Evolutionary conservation across 176 grass and related monocot genomes (phyloP).

Genomic region (Canna indica): DNA sequence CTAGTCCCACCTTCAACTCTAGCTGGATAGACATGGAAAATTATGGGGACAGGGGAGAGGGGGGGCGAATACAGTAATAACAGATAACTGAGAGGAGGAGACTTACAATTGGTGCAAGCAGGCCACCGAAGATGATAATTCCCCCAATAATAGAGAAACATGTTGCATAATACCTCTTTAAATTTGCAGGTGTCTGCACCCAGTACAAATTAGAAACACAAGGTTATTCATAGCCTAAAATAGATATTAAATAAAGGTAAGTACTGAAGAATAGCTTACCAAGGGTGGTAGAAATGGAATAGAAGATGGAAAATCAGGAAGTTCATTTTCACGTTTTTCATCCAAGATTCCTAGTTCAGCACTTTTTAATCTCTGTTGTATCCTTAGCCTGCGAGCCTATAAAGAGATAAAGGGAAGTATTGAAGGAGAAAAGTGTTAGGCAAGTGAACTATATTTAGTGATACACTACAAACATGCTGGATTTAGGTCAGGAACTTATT

Average conservation of each 20-base stretch:
- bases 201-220: slow-evolving; percentile 16
- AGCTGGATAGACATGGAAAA: slow-evolving; percentile 33
- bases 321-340: slow-evolving; percentile 64
- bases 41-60: background rate
- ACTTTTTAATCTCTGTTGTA: slow-evolving; percentile 99
- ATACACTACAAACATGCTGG: too few relatives aligned
- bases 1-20: slow-evolving; percentile 90
- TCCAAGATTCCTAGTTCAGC: slow-evolving; percentile 75
- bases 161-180: slow-evolving; percentile 79
- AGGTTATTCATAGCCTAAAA: background rate
- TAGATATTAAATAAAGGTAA: background rate
- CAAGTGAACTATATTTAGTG: too few relatives aligned
- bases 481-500: too few relatives aligned
- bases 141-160: slow-evolving; percentile 79
- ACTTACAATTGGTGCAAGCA: slow-evolving; percentile 95
- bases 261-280: slow-evolving; percentile 27
- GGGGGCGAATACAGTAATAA: background rate
- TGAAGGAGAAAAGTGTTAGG: background rate
- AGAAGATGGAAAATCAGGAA: slow-evolving; percentile 97
- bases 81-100: background rate
- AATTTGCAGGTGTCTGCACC: slow-evolving; percentile 88
- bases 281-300: slow-evolving; percentile 90
- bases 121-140: slow-evolving; percentile 91
- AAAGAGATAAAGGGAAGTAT: background rate
- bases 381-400: slow-evolving; percentile 89